phyloP scores from a whole-genome alignment of 768 basidiomycete species.

The Russula sp. region DNA sequence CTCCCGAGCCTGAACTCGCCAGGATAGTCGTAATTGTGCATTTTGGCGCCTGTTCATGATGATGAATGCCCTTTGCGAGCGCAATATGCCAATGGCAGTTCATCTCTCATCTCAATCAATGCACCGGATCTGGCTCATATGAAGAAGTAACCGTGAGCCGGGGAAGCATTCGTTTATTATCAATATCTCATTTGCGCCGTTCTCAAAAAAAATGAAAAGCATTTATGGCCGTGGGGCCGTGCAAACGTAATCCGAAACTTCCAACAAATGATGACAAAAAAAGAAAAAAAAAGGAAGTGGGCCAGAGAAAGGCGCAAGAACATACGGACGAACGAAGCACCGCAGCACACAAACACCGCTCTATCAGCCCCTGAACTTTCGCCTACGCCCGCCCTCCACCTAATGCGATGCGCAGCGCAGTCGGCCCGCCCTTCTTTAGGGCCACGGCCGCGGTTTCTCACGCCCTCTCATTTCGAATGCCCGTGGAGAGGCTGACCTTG shows the following conservation, averaged over 20 bases:
- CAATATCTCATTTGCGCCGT: not conserved
- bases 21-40: too few species aligned
- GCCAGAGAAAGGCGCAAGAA: not conserved
- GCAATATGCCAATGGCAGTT: not conserved
- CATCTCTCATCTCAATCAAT: not conserved
- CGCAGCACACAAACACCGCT: not conserved
- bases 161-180: not conserved
- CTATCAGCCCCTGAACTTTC: too few species aligned
- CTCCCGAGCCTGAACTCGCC: not conserved
- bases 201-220: not conserved
- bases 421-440: not conserved
- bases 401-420: too few species aligned
- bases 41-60: not conserved
- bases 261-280: not conserved
- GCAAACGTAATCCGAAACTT: not conserved
- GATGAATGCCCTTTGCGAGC: not conserved
- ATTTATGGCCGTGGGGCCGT: too few species aligned
- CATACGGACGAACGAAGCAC: not conserved
- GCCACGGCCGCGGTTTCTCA: not conserved
- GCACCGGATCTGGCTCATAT: not conserved
- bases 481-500: slow-evolving; percentile 6
- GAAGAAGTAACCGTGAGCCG: not conserved
- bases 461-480: not conserved
- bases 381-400: too few species aligned
- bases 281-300: too few species aligned